Evolutionary conservation across 1,284 basidiomycete species (phyloP), one percentile per base, ranked within the genome.

Genomic region (Heterobasidion annosum): DNA sequence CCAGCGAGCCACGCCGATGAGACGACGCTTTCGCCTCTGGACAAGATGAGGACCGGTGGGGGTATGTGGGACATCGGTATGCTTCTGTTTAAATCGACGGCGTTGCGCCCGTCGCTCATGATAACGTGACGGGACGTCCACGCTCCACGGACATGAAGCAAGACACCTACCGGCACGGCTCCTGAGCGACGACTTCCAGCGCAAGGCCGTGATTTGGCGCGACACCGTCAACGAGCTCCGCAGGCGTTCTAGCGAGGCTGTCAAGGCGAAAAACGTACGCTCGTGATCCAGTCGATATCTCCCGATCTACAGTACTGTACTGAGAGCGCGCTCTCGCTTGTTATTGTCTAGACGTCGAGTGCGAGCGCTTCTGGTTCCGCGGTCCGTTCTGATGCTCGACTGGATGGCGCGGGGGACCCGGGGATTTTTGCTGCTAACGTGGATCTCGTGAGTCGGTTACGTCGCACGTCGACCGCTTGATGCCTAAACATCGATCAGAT

Each of bases 181-280:
- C 50, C 73, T 74, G 0, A 74, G 74, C 1, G 68, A 71, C 0
- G 64, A 64, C 0, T 77, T 78, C 70, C 62, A 70, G 15, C 70
- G 71, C 19, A 73, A 74, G 49, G 77, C 70, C 0, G 68, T 64
- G 62, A 68, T 57, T 40, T 67, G 67, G 64, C 61, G 59, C 50
- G 51, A 57, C 33, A 34, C 33, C 19, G 50, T 57, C 8, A 52
- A 54, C 16, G 50, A 51, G 13, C 53, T 58, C 32, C 51, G 54
- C 34, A 51, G 56, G 8, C 18, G 48, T 13, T 52, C 52, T 16
- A 55, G 35, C 16, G 34, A 19, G 7, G 47, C 35, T 10, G 53
- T 50, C 12, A 47, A 54, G 18, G 51, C 51, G 8, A 46, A 53
- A 8, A 37, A 53, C n/a, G 37, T 40, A 40, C 37, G 37, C 3